Evolutionary conservation across 257 asterid genomes (phyloP), one percentile per base, ranked within the genome.

Genomic region (Fraxinus excelsior): DNA sequence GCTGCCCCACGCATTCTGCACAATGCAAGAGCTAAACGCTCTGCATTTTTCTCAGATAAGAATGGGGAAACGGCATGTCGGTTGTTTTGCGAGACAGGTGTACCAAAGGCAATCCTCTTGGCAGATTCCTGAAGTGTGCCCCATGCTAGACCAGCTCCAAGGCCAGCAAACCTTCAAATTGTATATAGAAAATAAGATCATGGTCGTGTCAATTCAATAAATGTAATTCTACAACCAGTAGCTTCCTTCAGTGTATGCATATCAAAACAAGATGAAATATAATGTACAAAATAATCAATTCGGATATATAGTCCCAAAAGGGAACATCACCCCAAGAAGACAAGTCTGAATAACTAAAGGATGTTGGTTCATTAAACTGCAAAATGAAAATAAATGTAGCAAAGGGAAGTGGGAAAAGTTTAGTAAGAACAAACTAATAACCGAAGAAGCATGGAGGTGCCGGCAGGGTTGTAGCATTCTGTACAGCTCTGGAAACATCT

Each of bases 1-100:
- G 99, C 98, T 42, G 99, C 99, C 74, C 99, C 99, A 67, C 99
- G 97, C 99, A 95, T 95, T 93, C 99, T 91, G 90, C 99, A 95
- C 80, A 95, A 84, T 38, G 98, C 98, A 85, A 92, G 96, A 75
- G 99, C 99, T 85, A 95, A 86, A 65, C 99, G 98, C 78, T 95
- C 96, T 79, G 99, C 99, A 83, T 95, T 95, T 83, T 80, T 86
- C 85, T 90, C 94, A 23, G 99, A 95, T 76, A 95, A 73, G 85
- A 82, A 88, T 25, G 97, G 94, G 76, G 99, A 94, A 80, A 80
- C 42, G 51, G 84, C 85, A 46, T 86, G 76, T 44, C 87, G 90
- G 34, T 81, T 76, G 75, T 84, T 84, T 70, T 79, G 84, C 18
- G 86, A 72, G 72, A 77, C 85, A 72, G 90, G 85, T 26, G 89